Evolutionary conservation across 2,329 filamentous ascomycete genomes (phyloP).

Genomic region (Camillea tinctor): DNA sequence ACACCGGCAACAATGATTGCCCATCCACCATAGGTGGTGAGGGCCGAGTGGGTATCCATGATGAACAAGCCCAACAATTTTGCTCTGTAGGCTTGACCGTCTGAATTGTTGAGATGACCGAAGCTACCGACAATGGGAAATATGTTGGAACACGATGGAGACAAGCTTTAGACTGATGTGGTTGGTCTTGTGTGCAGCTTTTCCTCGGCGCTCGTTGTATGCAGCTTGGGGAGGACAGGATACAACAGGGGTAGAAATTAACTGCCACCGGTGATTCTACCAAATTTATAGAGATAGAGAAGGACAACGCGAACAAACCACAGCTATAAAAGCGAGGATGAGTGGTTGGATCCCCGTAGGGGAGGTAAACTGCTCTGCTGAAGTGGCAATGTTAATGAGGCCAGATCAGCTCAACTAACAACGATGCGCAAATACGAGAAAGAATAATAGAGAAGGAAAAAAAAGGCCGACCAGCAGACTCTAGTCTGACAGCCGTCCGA

Average conservation of each 20-base stretch:
- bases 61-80: conserved; percentile 4
- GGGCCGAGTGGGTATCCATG: conserved; percentile 30
- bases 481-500: background rate
- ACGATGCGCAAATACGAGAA: background rate
- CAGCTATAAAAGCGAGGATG: background rate
- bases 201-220: background rate
- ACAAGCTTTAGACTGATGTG: background rate
- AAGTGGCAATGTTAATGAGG: conserved; percentile 11
- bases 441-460: background rate
- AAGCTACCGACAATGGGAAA: background rate
- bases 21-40: conserved; percentile 38
- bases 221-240: background rate
- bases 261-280: background rate
- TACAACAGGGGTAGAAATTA: background rate
- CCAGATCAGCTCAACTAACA: conserved; percentile 17
- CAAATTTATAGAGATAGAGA: background rate
- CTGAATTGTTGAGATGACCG: conserved; percentile 2
- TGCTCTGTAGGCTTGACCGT: conserved; percentile 8
- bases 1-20: conserved; percentile 32
- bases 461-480: background rate
- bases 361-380: background rate
- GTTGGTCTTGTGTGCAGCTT: background rate
- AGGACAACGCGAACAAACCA: background rate
- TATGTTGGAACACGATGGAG: background rate
- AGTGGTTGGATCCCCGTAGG: conserved; percentile 4